Percentiles rank a stretch among this genome's conserved stretches.
These are phyloP conservation scores for Schizophyllum commune DNA, from an alignment of 1,284 basidiomycete species.

Conservation along the genomic window DNA sequence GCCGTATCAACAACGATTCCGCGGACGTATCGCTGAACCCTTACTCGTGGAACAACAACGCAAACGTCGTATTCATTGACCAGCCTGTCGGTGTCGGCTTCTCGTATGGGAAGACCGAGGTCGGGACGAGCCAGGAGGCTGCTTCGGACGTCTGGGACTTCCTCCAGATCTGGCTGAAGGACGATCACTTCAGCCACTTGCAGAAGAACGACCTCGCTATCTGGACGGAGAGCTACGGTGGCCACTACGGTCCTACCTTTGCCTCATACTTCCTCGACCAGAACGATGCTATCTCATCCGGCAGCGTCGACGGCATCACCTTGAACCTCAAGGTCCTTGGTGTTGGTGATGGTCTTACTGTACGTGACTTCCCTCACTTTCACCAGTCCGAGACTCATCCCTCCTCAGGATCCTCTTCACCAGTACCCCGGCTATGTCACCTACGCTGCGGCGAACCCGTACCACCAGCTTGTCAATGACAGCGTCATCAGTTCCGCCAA, in stretches of 20 bases:
- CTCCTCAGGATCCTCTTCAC: slow-evolving; percentile 2
- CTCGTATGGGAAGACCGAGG: slow-evolving; percentile 43
- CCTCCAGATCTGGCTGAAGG: slow-evolving; percentile 58
- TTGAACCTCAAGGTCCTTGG: slow-evolving; percentile 57
- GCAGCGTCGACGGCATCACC: slow-evolving; percentile 35
- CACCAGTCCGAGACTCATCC: neutral
- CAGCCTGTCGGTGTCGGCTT: slow-evolving; percentile 61
- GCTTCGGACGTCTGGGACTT: slow-evolving; percentile 56
- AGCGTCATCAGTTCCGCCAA: slow-evolving; percentile 5
- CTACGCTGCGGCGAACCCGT: slow-evolving; percentile 9
- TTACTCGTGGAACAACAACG: slow-evolving; percentile 57
- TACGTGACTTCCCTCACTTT: slow-evolving; percentile 12
- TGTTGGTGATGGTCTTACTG: slow-evolving; percentile 58
- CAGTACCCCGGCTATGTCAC: slow-evolving; percentile 14
- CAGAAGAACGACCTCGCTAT: slow-evolving; percentile 44
- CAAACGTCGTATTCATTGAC: slow-evolving; percentile 52
- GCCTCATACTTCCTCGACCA: slow-evolving; percentile 54
- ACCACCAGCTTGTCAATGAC: slow-evolving; percentile 7
- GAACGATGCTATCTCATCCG: slow-evolving; percentile 49
- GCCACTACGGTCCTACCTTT: slow-evolving; percentile 58
- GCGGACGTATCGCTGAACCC: slow-evolving; percentile 45
- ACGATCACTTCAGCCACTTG: slow-evolving; percentile 49
- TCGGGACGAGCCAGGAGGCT: slow-evolving; percentile 45
- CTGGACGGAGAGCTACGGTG: slow-evolving; percentile 60
- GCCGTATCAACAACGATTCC: slow-evolving; percentile 52